A percentile compares a stretch with the other conserved stretches of the same genome.
Evolutionary conservation across 129 eudicot species (phyloP).

Genomic region (Oenanthe sinensis): DNA sequence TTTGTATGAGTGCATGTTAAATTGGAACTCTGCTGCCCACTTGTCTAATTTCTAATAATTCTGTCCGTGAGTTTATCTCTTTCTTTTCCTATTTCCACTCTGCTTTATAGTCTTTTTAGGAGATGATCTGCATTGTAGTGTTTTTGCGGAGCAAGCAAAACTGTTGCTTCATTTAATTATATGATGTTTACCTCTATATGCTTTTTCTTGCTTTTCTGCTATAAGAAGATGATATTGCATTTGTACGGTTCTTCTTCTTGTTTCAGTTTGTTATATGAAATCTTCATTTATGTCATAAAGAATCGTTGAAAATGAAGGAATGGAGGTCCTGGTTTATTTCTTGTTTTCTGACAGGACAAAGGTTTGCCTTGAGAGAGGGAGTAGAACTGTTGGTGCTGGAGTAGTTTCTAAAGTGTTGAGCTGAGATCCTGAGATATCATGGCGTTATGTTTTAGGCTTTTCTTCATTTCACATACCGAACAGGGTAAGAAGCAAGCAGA

Average conservation of each 20-base stretch:
- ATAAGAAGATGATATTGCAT: not conserved
- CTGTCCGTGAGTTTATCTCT: not conserved
- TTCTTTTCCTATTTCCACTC: not conserved
- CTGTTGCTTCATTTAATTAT: not conserved
- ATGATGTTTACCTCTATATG: not conserved
- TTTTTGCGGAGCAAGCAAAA: not conserved
- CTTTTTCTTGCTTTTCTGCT: not conserved
- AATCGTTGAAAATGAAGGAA: not conserved
- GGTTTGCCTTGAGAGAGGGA: constrained; percentile 94
- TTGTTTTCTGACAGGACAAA: constrained; percentile 63
- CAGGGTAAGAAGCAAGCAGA: not conserved
- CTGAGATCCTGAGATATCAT: constrained; percentile 18
- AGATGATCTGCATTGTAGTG: not conserved
- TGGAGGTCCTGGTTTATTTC: not conserved
- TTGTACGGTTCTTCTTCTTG: not conserved
- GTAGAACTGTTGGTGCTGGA: constrained; percentile 83
- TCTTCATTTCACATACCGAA: not conserved
- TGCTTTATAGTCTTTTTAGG: not conserved
- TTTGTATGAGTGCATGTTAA: not conserved
- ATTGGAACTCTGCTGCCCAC: not conserved
- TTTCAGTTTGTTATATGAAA: not conserved
- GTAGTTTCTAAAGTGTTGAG: constrained; percentile 71
- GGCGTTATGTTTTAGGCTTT: not conserved
- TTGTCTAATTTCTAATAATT: not conserved
- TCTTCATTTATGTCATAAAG: not conserved